Base-by-base conservation (phyloP, 176 grass and related monocot genomes). In the Triticum urartu region DNA sequence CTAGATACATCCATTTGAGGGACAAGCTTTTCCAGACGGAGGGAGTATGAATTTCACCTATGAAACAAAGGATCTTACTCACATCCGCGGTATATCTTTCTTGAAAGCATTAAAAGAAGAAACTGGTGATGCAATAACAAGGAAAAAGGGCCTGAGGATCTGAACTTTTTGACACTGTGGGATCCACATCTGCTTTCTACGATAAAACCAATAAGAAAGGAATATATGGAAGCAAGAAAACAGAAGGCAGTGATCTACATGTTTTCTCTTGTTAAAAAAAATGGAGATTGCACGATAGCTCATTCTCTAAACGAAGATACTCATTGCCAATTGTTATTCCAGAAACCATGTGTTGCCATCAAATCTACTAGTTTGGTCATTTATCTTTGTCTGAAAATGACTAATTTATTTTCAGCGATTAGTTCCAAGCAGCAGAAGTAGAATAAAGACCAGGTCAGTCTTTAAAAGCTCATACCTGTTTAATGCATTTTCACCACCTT, bases 311-410 rank as follows among this genome's bases (percentile, higher is more conserved):
- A 60, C 28, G 15, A 45, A 78, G 64, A 78, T 83, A 68, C 64
- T 77, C 33, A 20, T 5, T 54, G 64, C 65, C 20, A 56, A 61
- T 26, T 21, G 4, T 54, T 59, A 22, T 67, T 32, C 59, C 20
- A 43, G 32, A 42, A 77, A 77, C 67, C 34, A 18, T 59, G 26
- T 28, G 20, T 83, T 87, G 61, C 33, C 20, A 58, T 88, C 72
- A 65, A 70, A 30, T 78, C 63, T 59, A 59, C 38, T 48, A 77
- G 70, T 82, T 81, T 75, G 60, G 22, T 83, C 36, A 6, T 88
- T 86, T 79, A 77, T 79, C 62, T 86, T 72, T 22, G 52, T 70
- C 33, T 28, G 64, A 50, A 77, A 88, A 79, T 21, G 36, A 39
- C 22, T 45, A 43, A 62, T 79, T 60, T 71, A 79, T 88, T 69